Evolutionary conservation across 495 filamentous ascomycete genomes (phyloP), one percentile per base, ranked within the genome.

Genomic region (Penicillium cataractarum): DNA sequence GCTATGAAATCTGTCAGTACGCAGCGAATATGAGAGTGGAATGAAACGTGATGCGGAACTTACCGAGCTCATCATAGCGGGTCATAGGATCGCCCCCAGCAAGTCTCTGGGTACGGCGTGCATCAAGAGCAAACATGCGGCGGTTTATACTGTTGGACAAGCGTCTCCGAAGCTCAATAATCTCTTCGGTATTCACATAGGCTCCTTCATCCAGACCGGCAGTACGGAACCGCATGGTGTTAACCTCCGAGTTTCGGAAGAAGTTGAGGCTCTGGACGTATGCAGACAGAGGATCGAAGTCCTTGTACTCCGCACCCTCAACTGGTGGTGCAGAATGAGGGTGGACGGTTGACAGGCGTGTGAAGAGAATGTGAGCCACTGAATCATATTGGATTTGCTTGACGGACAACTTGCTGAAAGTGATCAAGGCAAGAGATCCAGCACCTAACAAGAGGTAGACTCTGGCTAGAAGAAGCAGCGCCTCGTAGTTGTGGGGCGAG

Each of bases 381-480:
- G 82, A 83, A 63, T 87, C 84, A 61, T 81, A 81, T 65, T 88
- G 86, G 29, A 87, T 70, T 46, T 88, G 84, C 62, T 88, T 88
- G 55, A 88, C 80, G 21, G 83, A 84, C 19, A 88, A 74, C 42
- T 78, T 81, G 57, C 77, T 76, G 61, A 87, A 87, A 6, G 75
- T 76, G 33, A 74, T 78, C 64, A 87, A 63, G 4, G 86, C 85
- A 12, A 83, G 75, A 6, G 82, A 83, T 17, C 78, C 79, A 46
- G 81, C 80, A 8, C 86, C 86, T 13, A 88, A 58, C 40, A 80
- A 73, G 32, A 83, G 73, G 63, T 86, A 86, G 31, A 86, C 67
- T 12, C 85, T 78, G 3, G 85, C 78, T 39, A 87, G 72, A 26
- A 86, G 71, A 33, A 88, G 73, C 19, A 86, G 65, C 5, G 81